A percentile compares a stretch with the other conserved stretches of the same genome.
Evolutionary conservation across 306 rosid genomes (phyloP).

Genomic region (Abrus pulchellus): DNA sequence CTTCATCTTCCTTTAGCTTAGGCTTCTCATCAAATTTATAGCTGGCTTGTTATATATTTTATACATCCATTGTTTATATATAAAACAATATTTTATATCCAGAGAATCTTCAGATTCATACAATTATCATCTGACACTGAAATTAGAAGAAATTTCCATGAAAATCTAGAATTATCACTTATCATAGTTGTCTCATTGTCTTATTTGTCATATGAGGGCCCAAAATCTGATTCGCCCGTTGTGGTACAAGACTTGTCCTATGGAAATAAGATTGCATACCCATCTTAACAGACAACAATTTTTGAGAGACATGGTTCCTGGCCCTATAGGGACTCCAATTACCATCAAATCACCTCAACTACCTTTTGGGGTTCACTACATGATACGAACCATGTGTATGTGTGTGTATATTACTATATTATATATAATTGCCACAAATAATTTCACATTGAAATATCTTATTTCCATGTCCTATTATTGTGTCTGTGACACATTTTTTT

Average conservation of each 20-base stretch:
- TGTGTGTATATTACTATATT: no score
- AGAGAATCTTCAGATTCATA: conserved; percentile 17
- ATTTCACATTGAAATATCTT: neutral
- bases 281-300: conserved; percentile 10
- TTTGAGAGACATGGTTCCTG: conserved; percentile 32
- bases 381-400: neutral
- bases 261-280: conserved; percentile 30
- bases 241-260: conserved; percentile 30
- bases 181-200: conserved; percentile 19
- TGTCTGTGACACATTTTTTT: conserved; percentile 28
- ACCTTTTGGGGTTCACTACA: neutral
- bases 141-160: neutral
- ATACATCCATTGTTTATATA: neutral
- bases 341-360: conserved; percentile 41
- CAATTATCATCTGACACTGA: neutral
- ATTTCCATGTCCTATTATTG: conserved; percentile 27
- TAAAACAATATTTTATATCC: neutral
- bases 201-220: conserved; percentile 37
- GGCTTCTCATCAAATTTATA: neutral
- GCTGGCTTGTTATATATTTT: neutral
- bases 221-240: conserved; percentile 40
- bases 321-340: conserved; percentile 8
- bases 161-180: conserved; percentile 7
- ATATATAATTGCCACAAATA: neutral
- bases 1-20: neutral